Evolutionary conservation across 2,329 filamentous ascomycete species (phyloP), one percentile per base, ranked within the genome.

Genomic region (Calonectria pteridis): DNA sequence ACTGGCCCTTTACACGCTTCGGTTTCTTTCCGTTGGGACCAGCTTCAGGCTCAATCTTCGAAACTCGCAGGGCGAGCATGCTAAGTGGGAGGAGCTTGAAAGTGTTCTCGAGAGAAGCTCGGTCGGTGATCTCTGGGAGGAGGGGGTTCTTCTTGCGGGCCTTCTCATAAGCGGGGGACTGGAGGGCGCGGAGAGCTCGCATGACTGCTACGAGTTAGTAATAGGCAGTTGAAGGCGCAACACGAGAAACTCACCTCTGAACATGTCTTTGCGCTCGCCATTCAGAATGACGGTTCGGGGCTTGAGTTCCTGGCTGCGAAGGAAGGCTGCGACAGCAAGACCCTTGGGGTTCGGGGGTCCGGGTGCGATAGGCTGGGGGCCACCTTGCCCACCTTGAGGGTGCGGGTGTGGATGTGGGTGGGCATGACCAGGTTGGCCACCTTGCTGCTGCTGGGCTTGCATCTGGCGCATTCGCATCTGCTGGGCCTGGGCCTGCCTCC

Each of bases 261-360:
- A 98, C 94, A 99, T 97, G 78, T 99, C 96, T 87, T 98, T 98
- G 81, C 97, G 92, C 89, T 98, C 96, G 81, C 97, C 97, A 78
- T 98, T 96, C 77, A 98, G 91, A 77, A 99, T 97, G 84, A 94
- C 96, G 23, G 96, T 98, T 76, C 97, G 90, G 23, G 91, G 90
- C 90, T 99, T 99, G 77, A 99, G 87, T 73, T 97, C 91, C 86
- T 98, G 96, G 72, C 90, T 85, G 78, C 93, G 92, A 73, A 99
- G 87, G 86, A 98, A 99, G 81, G 95, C 93, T 78, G 97, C 97
- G 69, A 99, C 90, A 11, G 96, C 95, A 58, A 98, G 86, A 26
- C 95, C 96, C 81, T 95, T 92, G 49, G 96, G 96, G 80, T 98
- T 97, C 6, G 96, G 95, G 29, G 96, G 95, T 1, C 94, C 94